Percentiles rank a stretch among this genome's conserved stretches.
Evolutionary conservation across 2,329 filamentous ascomycete genomes (phyloP).

Genomic region (Aspergillus oerlinghausenensis): DNA sequence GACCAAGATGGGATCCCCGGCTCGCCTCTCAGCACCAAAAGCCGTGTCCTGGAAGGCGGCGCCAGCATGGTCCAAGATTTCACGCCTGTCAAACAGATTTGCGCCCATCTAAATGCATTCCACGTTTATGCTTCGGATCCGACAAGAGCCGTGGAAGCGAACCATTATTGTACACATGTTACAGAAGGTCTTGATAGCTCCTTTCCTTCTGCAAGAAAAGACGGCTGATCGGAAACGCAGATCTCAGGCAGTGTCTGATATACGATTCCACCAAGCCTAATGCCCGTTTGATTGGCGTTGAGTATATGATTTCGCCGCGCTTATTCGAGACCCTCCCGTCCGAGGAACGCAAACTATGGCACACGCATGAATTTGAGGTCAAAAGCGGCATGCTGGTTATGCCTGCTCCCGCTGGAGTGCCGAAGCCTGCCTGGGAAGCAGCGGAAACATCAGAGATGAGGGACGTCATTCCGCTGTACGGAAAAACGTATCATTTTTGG

Average conservation of each 20-base stretch:
- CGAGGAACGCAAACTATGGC: constrained; percentile 73
- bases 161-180: constrained; percentile 80
- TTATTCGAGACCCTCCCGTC: constrained; percentile 62
- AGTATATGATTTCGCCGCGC: constrained; percentile 76
- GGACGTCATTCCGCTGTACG: constrained; percentile 68
- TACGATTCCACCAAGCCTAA: constrained; percentile 67
- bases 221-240: constrained; percentile 30
- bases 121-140: constrained; percentile 75
- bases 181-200: constrained; percentile 49
- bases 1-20: constrained; percentile 22
- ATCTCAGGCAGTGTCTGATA: constrained; percentile 78
- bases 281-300: constrained; percentile 74
- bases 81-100: constrained; percentile 67
- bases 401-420: constrained; percentile 36
- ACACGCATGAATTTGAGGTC: constrained; percentile 57
- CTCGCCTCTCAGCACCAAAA: constrained; percentile 31
- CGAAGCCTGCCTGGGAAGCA: constrained; percentile 63
- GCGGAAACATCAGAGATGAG: constrained; percentile 80
- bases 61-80: constrained; percentile 48
- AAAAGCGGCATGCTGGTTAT: constrained; percentile 43
- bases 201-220: background rate
- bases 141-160: constrained; percentile 65
- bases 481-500: constrained; percentile 84
- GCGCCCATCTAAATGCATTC: constrained; percentile 82
- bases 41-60: constrained; percentile 35